Conservation (phyloP, 2,329 filamentous ascomycete species). For the Fusarium torreyae region DNA sequence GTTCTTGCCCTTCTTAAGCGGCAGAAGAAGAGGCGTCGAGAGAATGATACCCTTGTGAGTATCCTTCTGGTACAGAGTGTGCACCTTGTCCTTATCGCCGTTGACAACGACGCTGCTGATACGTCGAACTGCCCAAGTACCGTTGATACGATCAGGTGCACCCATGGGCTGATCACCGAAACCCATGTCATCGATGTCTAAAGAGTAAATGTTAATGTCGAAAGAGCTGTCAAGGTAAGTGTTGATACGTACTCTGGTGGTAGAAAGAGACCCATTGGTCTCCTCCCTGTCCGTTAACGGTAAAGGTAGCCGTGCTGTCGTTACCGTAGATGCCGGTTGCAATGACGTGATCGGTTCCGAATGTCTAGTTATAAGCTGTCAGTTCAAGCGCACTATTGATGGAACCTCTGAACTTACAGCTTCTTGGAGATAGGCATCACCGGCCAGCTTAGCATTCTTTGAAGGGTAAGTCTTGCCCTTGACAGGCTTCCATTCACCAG, state of each 20-base stretch:
- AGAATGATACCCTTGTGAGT: slow-evolving; percentile 71
- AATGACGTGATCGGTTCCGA: slow-evolving; percentile 62
- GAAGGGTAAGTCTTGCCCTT: slow-evolving; percentile 64
- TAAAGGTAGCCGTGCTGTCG: slow-evolving; percentile 66
- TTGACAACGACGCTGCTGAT: slow-evolving; percentile 74
- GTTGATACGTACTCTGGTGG: slow-evolving; percentile 61
- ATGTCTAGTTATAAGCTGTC: slow-evolving; percentile 51
- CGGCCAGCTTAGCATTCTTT: slow-evolving; percentile 60
- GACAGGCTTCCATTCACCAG: slow-evolving; percentile 63
- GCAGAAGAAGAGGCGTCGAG: slow-evolving; percentile 69
- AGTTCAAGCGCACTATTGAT: background rate
- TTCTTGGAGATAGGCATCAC: slow-evolving; percentile 65
- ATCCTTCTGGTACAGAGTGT: slow-evolving; percentile 68
- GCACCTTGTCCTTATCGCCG: slow-evolving; percentile 59
- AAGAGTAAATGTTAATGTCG: background rate
- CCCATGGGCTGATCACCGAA: slow-evolving; percentile 71
- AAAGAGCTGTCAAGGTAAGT: accelerated
- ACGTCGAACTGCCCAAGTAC: slow-evolving; percentile 71
- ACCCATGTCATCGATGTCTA: slow-evolving; percentile 72
- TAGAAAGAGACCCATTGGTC: slow-evolving; percentile 70
- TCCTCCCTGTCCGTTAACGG: slow-evolving; percentile 62
- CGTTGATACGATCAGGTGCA: slow-evolving; percentile 71
- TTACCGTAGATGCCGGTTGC: slow-evolving; percentile 68
- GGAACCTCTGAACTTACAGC: slow-evolving; percentile 50
- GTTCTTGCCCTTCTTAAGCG: slow-evolving; percentile 67